Conservation (phyloP, 176 grass and related monocot species). For the Oryza officinalis region DNA sequence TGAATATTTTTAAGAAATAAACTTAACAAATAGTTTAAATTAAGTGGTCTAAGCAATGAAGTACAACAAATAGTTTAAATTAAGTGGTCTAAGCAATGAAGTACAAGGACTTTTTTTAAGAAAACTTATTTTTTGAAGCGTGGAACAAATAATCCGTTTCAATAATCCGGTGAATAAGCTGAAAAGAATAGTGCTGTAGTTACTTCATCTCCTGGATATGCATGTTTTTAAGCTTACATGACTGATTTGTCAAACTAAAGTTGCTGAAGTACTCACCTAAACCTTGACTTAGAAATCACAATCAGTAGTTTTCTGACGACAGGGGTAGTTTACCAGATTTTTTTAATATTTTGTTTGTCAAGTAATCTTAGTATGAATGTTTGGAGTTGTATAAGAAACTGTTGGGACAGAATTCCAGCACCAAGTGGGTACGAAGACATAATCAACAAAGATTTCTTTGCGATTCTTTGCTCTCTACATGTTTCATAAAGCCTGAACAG, state of each 20-base stretch:
- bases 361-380: neutral
- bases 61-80: too few relatives aligned
- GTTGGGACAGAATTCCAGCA: neutral
- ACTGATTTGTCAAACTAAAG: neutral
- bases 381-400: conserved; percentile 1
- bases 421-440: conserved; percentile 3
- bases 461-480: conserved; percentile 24
- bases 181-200: too few relatives aligned
- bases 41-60: too few relatives aligned
- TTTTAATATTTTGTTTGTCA: neutral
- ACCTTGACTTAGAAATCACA: neutral
- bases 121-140: too few relatives aligned
- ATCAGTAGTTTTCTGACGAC: neutral
- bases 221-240: neutral
- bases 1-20: too few relatives aligned
- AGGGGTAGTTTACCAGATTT: neutral
- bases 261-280: neutral
- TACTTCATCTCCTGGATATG: neutral
- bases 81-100: too few relatives aligned
- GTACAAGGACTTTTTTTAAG: too few relatives aligned
- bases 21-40: too few relatives aligned
- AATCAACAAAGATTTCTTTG: neutral
- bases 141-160: too few relatives aligned
- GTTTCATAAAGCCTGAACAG: conserved; percentile 7
- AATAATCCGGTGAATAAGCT: too few relatives aligned